Evolutionary conservation across 2,329 filamentous ascomycete genomes (phyloP).

Genomic region (Verticillium albo-atrum): DNA sequence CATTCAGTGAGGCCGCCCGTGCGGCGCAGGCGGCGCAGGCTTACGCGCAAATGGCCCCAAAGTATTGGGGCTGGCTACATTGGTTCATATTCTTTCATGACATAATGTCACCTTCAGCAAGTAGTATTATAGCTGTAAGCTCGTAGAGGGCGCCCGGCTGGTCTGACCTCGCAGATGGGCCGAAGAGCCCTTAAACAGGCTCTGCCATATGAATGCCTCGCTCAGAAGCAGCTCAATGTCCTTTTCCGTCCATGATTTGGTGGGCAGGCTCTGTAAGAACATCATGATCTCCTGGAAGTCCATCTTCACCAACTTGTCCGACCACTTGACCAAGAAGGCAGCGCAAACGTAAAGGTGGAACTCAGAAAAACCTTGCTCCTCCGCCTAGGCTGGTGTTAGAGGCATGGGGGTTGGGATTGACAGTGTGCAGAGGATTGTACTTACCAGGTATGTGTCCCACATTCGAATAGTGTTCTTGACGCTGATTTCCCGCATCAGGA

Average conservation of each 20-base stretch:
- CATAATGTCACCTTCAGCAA: background rate
- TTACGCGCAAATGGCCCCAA: too few relatives aligned
- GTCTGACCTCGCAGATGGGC: slow-evolving; percentile 70
- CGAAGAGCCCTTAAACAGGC: slow-evolving; percentile 87
- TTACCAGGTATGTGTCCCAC: slow-evolving; percentile 98
- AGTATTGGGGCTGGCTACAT: background rate
- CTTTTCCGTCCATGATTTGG: slow-evolving; percentile 93
- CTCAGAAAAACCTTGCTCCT: slow-evolving; percentile 96
- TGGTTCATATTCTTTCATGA: background rate
- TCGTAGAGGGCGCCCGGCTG: slow-evolving; percentile 32
- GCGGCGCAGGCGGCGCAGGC: too few relatives aligned
- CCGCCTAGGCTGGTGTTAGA: slow-evolving; percentile 56
- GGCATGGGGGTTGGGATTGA: too few relatives aligned
- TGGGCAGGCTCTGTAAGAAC: slow-evolving; percentile 94
- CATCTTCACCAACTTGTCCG: slow-evolving; percentile 90
- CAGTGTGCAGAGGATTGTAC: slow-evolving; percentile 19
- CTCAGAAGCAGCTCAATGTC: slow-evolving; percentile 94
- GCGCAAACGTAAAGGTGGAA: slow-evolving; percentile 99
- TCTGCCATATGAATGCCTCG: slow-evolving; percentile 99
- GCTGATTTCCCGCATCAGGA: slow-evolving; percentile 95
- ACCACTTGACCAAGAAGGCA: slow-evolving; percentile 98
- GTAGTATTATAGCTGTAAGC: slow-evolving; percentile 27
- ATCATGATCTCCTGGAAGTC: slow-evolving; percentile 99
- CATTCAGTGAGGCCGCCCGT: too few relatives aligned
- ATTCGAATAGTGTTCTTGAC: slow-evolving; percentile 96